Percentiles rank a stretch among this genome's conserved stretches.
Evolutionary conservation across 805 yeast genomes (phyloP).

Genomic region (Schizosaccharomyces cryophilus): DNA sequence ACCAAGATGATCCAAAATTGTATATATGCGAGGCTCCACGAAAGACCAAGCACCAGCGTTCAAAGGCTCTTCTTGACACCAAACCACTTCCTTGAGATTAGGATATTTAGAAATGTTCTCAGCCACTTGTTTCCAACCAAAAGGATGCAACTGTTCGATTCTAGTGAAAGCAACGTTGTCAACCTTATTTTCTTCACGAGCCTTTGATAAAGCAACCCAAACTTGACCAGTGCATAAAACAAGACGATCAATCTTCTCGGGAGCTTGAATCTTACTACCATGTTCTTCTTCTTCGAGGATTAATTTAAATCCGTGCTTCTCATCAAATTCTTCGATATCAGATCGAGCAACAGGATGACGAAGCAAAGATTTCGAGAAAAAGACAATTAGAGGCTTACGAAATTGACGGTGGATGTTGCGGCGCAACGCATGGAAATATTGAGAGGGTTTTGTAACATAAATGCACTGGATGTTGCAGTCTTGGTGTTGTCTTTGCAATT

Average conservation of each 20-base stretch:
- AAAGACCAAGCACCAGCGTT: constrained; percentile 81
- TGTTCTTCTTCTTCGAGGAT: constrained; percentile 57
- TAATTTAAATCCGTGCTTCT: constrained; percentile 84
- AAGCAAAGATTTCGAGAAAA: constrained; percentile 81
- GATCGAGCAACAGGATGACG: constrained; percentile 97
- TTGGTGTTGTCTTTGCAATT: constrained; percentile 91
- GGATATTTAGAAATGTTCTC: constrained; percentile 64
- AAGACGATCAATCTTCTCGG: constrained; percentile 51
- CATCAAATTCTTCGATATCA: constrained; percentile 56
- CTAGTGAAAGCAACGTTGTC: constrained; percentile 70
- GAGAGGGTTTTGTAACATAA: constrained; percentile 94
- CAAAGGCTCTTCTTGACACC: constrained; percentile 97
- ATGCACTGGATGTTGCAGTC: constrained; percentile 95
- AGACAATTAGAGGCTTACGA: constrained; percentile 54
- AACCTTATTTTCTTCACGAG: constrained; percentile 51
- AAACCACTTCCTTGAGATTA: constrained; percentile 64
- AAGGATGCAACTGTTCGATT: constrained; percentile 91
- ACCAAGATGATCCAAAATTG: constrained; percentile 53
- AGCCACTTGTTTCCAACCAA: constrained; percentile 88
- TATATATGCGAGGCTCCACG: constrained; percentile 60
- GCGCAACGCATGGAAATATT: constrained; percentile 84
- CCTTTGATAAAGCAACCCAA: constrained; percentile 72
- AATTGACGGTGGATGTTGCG: constrained; percentile 99
- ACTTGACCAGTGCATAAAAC: constrained; percentile 84
- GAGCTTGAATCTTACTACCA: constrained; percentile 24